Evolutionary conservation across 2,329 filamentous ascomycete genomes (phyloP).

Genomic region (Penicillium rolfsii): DNA sequence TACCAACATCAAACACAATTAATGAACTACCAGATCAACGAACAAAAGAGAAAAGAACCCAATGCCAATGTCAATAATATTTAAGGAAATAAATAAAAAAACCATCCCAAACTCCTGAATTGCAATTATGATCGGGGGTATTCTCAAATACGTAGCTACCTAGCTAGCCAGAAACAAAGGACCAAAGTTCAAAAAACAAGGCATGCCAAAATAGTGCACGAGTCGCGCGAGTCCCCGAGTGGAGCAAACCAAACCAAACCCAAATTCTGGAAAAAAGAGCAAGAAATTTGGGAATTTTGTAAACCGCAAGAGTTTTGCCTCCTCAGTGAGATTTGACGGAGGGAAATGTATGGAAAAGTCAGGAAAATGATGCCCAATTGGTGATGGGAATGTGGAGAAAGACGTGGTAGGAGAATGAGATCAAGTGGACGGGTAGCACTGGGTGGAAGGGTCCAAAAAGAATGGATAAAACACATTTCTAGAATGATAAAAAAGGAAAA

Average conservation of each 20-base stretch:
- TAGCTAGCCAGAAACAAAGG: constrained; percentile 10
- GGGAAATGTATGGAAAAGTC: background rate
- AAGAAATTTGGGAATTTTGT: too few relatives aligned
- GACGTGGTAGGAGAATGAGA: background rate
- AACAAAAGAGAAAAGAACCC: background rate
- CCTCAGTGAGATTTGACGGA: too few relatives aligned
- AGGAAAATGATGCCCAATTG: background rate
- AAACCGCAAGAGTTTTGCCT: background rate
- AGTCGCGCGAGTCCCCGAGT: background rate
- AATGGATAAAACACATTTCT: background rate
- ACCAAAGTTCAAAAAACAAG: constrained; percentile 5
- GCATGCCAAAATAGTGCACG: background rate
- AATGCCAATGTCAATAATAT: too few relatives aligned
- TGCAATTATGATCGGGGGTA: constrained; percentile 26
- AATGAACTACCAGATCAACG: too few relatives aligned
- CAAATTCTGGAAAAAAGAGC: background rate
- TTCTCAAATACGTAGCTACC: constrained; percentile 23
- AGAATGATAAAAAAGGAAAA: background rate
- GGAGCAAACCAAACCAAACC: background rate
- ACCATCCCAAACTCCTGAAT: constrained; percentile 19
- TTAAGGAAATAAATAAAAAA: too few relatives aligned
- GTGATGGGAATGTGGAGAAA: background rate
- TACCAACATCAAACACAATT: too few relatives aligned
- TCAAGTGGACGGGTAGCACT: background rate
- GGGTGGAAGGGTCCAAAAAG: background rate